These are phyloP conservation scores for Hymenoscyphus repandus DNA, from an alignment of 2,329 filamentous ascomycete genomes.

Conservation along the genomic window DNA sequence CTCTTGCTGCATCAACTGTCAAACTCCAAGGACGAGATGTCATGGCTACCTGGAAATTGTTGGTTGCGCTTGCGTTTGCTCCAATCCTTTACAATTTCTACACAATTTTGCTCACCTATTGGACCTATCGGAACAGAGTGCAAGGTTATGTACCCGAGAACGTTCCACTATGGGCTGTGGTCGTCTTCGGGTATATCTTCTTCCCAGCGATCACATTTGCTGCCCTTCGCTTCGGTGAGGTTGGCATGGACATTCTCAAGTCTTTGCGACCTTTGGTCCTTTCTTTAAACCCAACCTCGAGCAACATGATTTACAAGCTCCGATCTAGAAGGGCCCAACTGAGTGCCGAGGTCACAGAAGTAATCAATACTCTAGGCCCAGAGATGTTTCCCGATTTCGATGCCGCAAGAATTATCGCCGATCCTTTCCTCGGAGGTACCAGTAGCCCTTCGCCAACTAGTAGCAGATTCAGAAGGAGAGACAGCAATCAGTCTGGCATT, in stretches of 20 bases:
- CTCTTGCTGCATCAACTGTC: slow-evolving; percentile 78
- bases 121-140: slow-evolving; percentile 75
- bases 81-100: slow-evolving; percentile 78
- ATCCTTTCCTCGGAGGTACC: slow-evolving; percentile 37
- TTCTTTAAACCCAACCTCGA: slow-evolving; percentile 77
- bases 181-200: slow-evolving; percentile 68
- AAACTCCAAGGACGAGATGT: slow-evolving; percentile 85
- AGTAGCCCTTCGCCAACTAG: slow-evolving; percentile 23
- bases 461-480: slow-evolving; percentile 33
- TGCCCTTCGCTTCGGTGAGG: slow-evolving; percentile 88
- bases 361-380: slow-evolving; percentile 92
- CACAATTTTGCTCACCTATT: slow-evolving; percentile 67
- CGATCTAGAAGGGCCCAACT: slow-evolving; percentile 67
- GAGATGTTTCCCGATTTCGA: slow-evolving; percentile 98
- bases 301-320: slow-evolving; percentile 77
- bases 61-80: slow-evolving; percentile 76
- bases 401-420: slow-evolving; percentile 61
- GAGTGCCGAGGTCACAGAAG: slow-evolving; percentile 75
- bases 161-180: slow-evolving; percentile 73
- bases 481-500: slow-evolving; percentile 44
- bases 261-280: slow-evolving; percentile 83
- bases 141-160: slow-evolving; percentile 76
- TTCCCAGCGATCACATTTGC: slow-evolving; percentile 90
- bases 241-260: slow-evolving; percentile 98
- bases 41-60: slow-evolving; percentile 89